These are phyloP conservation scores for Alternaria longipes DNA, from an alignment of 2,329 filamentous ascomycete genomes.

Conservation along the genomic window DNA sequence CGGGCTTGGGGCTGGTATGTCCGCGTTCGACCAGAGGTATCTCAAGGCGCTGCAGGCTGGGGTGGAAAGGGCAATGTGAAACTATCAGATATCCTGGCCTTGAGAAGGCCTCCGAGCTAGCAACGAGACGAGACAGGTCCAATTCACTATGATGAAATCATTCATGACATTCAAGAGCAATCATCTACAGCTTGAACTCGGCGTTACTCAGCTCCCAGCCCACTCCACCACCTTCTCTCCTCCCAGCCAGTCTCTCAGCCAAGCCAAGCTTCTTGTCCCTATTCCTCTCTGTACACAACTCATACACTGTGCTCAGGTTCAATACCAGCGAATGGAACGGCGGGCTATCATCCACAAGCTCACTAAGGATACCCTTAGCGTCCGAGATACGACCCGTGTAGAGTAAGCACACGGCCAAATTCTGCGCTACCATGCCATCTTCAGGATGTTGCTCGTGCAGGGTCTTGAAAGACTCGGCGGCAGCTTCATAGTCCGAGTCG, in stretches of 20 bases:
- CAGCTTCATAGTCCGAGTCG: constrained; percentile 74
- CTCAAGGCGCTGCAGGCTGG: constrained; percentile 79
- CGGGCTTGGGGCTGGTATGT: constrained; percentile 86
- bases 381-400: constrained; percentile 76
- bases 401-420: constrained; percentile 82
- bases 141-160: too few species aligned
- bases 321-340: constrained; percentile 82
- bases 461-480: constrained; percentile 68
- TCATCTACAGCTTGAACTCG: constrained; percentile 75
- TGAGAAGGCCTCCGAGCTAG: constrained; percentile 30
- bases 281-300: constrained; percentile 84
- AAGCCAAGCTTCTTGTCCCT: constrained; percentile 74
- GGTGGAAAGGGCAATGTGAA: constrained; percentile 78
- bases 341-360: constrained; percentile 66
- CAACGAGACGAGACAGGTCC: background rate
- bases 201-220: constrained; percentile 77
- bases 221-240: constrained; percentile 60
- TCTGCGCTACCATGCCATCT: constrained; percentile 79
- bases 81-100: constrained; percentile 66
- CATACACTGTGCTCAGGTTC: constrained; percentile 90
- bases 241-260: constrained; percentile 72
- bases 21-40: constrained; percentile 77
- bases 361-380: constrained; percentile 73
- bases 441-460: constrained; percentile 59
- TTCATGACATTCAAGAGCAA: background rate